Evolutionary conservation across 202 grass and related monocot genomes (phyloP).

Genomic region (Brachypodium distachyon): DNA sequence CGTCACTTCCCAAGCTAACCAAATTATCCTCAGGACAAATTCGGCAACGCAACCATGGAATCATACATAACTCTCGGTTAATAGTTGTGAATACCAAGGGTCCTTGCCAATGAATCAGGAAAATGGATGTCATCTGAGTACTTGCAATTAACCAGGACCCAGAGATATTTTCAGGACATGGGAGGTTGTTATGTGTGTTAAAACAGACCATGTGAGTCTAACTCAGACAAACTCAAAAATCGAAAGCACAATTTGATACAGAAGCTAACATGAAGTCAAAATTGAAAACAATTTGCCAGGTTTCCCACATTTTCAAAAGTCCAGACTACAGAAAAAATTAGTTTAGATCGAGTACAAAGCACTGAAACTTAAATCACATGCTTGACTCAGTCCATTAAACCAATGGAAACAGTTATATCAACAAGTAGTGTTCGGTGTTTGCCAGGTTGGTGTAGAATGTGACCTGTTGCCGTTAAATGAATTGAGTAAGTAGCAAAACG

Average conservation of each 20-base stretch:
- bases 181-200: not conserved
- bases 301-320: not conserved
- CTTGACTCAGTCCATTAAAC: not conserved
- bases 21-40: too few relatives aligned
- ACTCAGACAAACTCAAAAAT: not conserved
- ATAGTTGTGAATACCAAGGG: too few relatives aligned
- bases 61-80: too few relatives aligned
- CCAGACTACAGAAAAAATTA: not conserved
- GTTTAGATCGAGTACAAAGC: not conserved
- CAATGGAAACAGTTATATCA: not conserved
- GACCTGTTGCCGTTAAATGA: not conserved
- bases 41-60: too few relatives aligned
- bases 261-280: not conserved
- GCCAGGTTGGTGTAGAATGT: not conserved
- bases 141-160: too few relatives aligned
- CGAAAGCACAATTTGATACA: not conserved
- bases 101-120: too few relatives aligned
- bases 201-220: not conserved
- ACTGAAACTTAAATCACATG: not conserved
- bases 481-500: not conserved
- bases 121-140: too few relatives aligned
- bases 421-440: not conserved
- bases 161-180: too few relatives aligned
- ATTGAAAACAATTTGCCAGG: not conserved
- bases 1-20: too few relatives aligned